phyloP scores from a whole-genome alignment of 2,329 filamentous ascomycete genomes.

The Neopestalotiopsis sp. region DNA sequence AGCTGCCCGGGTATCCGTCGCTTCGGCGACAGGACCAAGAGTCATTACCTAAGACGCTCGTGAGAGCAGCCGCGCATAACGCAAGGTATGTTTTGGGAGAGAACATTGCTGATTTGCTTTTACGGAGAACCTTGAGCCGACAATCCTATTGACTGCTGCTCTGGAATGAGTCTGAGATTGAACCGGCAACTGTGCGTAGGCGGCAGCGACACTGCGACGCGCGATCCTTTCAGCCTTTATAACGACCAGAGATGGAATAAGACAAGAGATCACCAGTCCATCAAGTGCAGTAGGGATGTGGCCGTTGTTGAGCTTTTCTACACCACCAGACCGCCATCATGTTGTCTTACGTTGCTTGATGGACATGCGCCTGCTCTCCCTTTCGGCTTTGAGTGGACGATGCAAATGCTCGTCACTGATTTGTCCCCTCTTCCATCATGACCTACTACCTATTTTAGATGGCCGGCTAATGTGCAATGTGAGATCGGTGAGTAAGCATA shows the following conservation, averaged over 20 bases:
- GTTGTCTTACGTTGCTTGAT: not conserved
- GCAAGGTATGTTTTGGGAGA: not conserved
- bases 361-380: not conserved
- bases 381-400: not conserved
- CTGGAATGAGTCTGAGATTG: not conserved
- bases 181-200: not conserved
- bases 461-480: not conserved
- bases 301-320: not conserved
- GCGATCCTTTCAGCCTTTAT: not conserved
- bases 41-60: not conserved
- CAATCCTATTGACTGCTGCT: not conserved
- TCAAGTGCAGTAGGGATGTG: not conserved
- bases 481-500: not conserved
- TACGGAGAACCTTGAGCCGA: not conserved
- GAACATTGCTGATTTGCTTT: not conserved
- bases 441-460: not conserved
- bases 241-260: not conserved
- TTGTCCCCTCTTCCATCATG: not conserved
- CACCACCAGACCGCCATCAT: not conserved
- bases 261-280: not conserved
- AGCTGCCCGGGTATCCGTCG: not conserved
- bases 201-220: not conserved
- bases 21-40: not conserved
- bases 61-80: not conserved
- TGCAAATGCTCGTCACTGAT: not conserved